Percentiles rank a stretch among this genome's conserved stretches.
Conservation (phyloP, 169 alveolate genomes). For the Plasmodium gallinaceum region DNA sequence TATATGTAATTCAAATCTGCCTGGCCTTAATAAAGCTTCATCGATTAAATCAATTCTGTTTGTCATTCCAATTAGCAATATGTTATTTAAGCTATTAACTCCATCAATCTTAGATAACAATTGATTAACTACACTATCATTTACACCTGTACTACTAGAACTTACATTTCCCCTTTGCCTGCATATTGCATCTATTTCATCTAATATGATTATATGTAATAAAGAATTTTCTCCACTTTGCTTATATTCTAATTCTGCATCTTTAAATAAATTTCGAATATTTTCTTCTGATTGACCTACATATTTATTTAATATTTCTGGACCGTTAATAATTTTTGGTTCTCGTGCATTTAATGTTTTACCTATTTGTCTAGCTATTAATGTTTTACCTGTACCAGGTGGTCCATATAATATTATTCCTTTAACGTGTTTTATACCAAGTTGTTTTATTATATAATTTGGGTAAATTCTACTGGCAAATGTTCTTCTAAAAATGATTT, state of each 20-base stretch:
- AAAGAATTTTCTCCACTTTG: constrained; percentile 96
- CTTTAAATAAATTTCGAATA: constrained; percentile 96
- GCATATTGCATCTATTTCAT: constrained; percentile 99
- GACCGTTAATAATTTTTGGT: constrained; percentile 94
- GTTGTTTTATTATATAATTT: constrained; percentile 94
- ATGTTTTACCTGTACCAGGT: constrained; percentile 99
- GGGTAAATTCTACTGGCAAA: constrained; percentile 99
- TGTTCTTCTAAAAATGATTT: constrained; percentile 99
- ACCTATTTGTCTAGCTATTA: constrained; percentile 99
- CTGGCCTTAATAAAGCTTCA: constrained; percentile 99
- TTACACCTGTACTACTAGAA: constrained; percentile 94
- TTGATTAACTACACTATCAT: constrained; percentile 99
- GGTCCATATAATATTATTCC: constrained; percentile 98
- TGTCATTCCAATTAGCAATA: constrained; percentile 99
- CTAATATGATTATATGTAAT: constrained; percentile 98
- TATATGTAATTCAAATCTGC: constrained; percentile 98
- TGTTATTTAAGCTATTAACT: constrained; percentile 97
- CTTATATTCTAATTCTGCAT: constrained; percentile 97
- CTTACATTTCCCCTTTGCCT: constrained; percentile 95
- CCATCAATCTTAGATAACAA: constrained; percentile 99
- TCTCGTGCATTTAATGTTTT: constrained; percentile 95
- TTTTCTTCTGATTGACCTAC: constrained; percentile 99
- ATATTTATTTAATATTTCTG: constrained; percentile 95
- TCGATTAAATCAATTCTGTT: constrained; percentile 98
- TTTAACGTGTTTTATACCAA: constrained; percentile 98